phyloP scores from a whole-genome alignment of 352 stramenopile species.

The Phytophthora nicotianae region DNA sequence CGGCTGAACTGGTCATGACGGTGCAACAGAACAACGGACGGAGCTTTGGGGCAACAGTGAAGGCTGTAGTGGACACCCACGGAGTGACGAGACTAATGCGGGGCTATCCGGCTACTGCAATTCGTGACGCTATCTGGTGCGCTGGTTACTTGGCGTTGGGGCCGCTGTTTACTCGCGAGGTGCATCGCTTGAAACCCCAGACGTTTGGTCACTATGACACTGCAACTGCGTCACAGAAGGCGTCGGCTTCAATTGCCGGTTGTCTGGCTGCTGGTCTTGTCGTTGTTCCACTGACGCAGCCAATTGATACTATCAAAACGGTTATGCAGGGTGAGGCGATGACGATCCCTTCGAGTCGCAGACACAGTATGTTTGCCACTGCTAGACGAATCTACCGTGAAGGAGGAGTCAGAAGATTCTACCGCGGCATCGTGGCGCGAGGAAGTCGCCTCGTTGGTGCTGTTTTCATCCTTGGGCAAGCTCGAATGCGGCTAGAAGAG shows the following conservation, averaged over 20 bases:
- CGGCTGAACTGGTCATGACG: conserved; percentile 83
- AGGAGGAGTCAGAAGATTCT: conserved; percentile 61
- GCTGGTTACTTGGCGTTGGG: conserved; percentile 78
- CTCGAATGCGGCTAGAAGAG: conserved; percentile 68
- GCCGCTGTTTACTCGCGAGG: conserved; percentile 62
- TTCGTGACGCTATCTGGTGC: conserved; percentile 78
- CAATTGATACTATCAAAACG: conserved; percentile 84
- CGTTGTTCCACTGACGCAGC: conserved; percentile 76
- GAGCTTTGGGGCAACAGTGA: conserved; percentile 59
- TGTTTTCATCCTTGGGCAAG: conserved; percentile 83
- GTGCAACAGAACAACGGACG: conserved; percentile 79
- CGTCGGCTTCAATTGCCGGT: conserved; percentile 61
- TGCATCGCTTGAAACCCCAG: conserved; percentile 54
- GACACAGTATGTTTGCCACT: conserved; percentile 40
- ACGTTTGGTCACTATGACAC: conserved; percentile 59
- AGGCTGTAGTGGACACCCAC: conserved; percentile 49
- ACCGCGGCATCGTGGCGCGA: conserved; percentile 71
- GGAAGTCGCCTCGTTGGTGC: conserved; percentile 72
- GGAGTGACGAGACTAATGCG: conserved; percentile 60
- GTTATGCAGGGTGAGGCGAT: conserved; percentile 85
- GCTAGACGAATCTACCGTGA: conserved; percentile 50
- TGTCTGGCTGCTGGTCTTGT: conserved; percentile 71
- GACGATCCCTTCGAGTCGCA: conserved; percentile 35
- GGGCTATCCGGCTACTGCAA: conserved; percentile 55
- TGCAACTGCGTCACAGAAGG: conserved; percentile 61